These are phyloP conservation scores for Talaromyces atroroseus DNA, from an alignment of 2,329 filamentous ascomycete genomes.

Conservation along the genomic window DNA sequence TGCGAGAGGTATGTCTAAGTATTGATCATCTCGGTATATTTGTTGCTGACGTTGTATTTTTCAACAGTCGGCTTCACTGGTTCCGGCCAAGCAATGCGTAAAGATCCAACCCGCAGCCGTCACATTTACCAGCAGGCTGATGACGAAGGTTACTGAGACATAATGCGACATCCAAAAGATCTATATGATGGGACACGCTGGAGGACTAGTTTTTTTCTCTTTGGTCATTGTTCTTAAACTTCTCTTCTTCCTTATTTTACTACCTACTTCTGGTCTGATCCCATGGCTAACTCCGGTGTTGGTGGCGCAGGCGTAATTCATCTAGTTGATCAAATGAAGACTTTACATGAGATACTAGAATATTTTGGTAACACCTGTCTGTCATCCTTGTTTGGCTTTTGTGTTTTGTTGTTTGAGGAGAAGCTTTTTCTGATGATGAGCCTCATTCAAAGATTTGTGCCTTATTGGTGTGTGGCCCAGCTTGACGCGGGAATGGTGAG, in stretches of 20 bases:
- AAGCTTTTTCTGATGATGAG: background rate
- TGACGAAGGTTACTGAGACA: slow-evolving; percentile 52
- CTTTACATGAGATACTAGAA: background rate
- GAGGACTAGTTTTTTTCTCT: slow-evolving; percentile 1
- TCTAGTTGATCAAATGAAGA: slow-evolving; percentile 10
- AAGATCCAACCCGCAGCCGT: slow-evolving; percentile 74
- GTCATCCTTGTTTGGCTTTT: slow-evolving; percentile 2
- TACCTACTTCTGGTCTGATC: slow-evolving; percentile 13
- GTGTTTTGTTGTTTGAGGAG: background rate
- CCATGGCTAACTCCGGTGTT: slow-evolving; percentile 18
- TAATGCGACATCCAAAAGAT: background rate
- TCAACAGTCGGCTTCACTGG: slow-evolving; percentile 84
- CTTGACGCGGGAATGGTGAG: background rate
- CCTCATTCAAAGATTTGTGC: slow-evolving; percentile 1
- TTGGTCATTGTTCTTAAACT: slow-evolving; percentile 10
- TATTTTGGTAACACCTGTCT: background rate
- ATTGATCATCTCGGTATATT: slow-evolving; percentile 1
- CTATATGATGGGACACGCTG: background rate
- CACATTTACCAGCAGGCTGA: slow-evolving; percentile 78
- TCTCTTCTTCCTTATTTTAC: background rate
- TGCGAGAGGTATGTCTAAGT: slow-evolving; percentile 64
- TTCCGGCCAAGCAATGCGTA: slow-evolving; percentile 92
- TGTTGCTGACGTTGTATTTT: background rate
- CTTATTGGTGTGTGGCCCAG: background rate
- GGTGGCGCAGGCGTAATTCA: slow-evolving; percentile 15